Evolutionary conservation across 139 green algal species (phyloP).

Genomic region (Dunaliella sp.): DNA sequence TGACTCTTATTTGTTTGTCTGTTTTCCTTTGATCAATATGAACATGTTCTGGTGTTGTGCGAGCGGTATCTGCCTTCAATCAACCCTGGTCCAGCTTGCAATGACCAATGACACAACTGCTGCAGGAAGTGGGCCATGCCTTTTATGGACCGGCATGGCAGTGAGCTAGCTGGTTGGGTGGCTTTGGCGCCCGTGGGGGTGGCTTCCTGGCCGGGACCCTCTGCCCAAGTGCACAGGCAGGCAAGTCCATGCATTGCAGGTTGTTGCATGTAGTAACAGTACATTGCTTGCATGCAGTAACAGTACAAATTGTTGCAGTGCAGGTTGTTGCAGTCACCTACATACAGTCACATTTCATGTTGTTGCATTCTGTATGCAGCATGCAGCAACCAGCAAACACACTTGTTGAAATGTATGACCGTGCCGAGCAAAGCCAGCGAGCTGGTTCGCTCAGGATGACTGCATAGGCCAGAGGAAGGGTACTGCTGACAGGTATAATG

Average conservation of each 20-base stretch:
- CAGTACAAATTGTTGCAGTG: background rate
- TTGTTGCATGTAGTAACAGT: background rate
- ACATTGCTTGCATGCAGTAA: background rate
- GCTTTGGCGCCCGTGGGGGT: constrained; percentile 39
- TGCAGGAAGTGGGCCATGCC: constrained; percentile 40
- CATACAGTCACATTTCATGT: background rate
- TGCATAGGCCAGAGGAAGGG: too few species aligned
- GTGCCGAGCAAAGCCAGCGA: background rate
- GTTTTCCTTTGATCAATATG: too few species aligned
- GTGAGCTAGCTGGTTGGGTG: constrained; percentile 30
- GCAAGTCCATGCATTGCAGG: background rate
- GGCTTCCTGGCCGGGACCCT: constrained; percentile 33
- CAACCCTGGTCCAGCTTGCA: too few species aligned
- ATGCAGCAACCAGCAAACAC: background rate
- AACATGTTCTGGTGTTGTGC: too few species aligned
- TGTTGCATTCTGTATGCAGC: background rate
- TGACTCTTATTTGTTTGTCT: too few species aligned
- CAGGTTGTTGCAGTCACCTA: background rate
- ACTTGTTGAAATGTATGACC: background rate
- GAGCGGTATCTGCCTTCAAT: too few species aligned
- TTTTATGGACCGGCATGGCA: constrained; percentile 43
- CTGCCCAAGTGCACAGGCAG: constrained; percentile 30
- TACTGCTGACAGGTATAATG: too few species aligned
- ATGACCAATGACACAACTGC: too few species aligned
- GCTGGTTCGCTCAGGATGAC: too few species aligned